A percentile compares a stretch with the other conserved stretches of the same genome.
These are phyloP conservation scores for Boletus sp. DNA, from an alignment of 768 basidiomycete genomes.

Conservation along the genomic window DNA sequence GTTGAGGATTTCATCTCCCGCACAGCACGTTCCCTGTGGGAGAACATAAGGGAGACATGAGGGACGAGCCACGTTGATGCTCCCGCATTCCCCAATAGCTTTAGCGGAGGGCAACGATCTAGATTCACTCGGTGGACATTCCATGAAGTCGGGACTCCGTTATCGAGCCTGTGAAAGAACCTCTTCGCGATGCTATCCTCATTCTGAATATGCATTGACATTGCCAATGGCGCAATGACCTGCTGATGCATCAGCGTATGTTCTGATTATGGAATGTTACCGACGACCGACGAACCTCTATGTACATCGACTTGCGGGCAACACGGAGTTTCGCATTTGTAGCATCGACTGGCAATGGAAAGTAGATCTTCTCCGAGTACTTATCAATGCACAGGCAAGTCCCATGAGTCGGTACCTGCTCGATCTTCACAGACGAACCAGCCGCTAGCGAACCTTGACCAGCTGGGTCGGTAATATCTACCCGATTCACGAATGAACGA, in stretches of 20 bases:
- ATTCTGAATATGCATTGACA: conserved; percentile 17
- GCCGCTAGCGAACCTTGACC: conserved; percentile 16
- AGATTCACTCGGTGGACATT: conserved; percentile 42
- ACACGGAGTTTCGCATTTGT: conserved; percentile 40
- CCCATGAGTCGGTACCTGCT: conserved; percentile 1
- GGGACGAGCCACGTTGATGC: conserved; percentile 32
- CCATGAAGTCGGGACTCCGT: conserved; percentile 25
- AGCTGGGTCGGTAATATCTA: conserved; percentile 23
- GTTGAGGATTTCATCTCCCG: neutral
- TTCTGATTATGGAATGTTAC: neutral
- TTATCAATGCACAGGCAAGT: conserved; percentile 12
- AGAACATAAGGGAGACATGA: conserved; percentile 34
- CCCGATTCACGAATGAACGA: conserved; percentile 17
- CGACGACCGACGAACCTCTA: conserved; percentile 31
- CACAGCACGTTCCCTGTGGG: conserved; percentile 28
- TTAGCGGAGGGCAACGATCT: conserved; percentile 33
- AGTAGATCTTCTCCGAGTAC: conserved; percentile 31
- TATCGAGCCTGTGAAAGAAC: conserved; percentile 28
- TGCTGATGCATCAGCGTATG: neutral
- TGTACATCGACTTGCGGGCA: conserved; percentile 54
- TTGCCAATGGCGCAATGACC: conserved; percentile 22
- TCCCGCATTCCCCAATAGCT: conserved; percentile 10
- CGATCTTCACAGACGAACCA: conserved; percentile 19
- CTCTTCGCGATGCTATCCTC: conserved; percentile 20
- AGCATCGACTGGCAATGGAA: conserved; percentile 45